Conservation (phyloP, 805 yeast species). For the Candida sakaeoensis region DNA sequence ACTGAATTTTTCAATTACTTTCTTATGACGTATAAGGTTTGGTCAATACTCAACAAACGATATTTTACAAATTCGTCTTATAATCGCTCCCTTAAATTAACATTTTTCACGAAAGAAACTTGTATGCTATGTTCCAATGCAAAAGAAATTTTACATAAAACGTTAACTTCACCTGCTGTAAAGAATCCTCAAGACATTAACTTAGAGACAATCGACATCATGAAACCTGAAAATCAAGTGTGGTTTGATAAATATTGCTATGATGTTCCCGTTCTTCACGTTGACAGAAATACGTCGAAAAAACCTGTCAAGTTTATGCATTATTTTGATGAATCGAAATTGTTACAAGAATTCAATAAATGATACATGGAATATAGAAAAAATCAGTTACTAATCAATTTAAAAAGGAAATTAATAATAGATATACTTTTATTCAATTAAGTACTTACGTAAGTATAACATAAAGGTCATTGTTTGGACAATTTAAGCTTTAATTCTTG, state of each 20-base stretch:
- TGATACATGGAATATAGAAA: constrained; percentile 11
- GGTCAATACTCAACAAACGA: neutral
- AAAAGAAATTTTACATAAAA: constrained; percentile 43
- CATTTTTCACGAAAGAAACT: constrained; percentile 65
- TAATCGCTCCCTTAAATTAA: constrained; percentile 23
- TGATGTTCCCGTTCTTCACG: constrained; percentile 76
- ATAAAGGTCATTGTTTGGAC: neutral
- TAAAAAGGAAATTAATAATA: neutral
- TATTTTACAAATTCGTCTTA: neutral
- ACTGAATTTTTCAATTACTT: neutral
- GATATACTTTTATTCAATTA: too few relatives aligned
- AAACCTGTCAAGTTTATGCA: constrained; percentile 66
- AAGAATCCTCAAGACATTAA: constrained; percentile 20
- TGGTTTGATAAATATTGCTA: constrained; percentile 74
- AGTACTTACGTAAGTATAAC: too few relatives aligned
- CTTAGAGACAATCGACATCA: constrained; percentile 52
- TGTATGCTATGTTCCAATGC: constrained; percentile 72
- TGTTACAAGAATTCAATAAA: constrained; percentile 48
- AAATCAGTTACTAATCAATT: too few relatives aligned
- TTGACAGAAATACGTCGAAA: constrained; percentile 46
- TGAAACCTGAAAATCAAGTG: constrained; percentile 50
- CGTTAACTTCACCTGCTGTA: constrained; percentile 30
- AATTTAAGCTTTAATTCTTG: constrained; percentile 26
- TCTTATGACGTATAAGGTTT: neutral
- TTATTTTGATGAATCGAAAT: constrained; percentile 51